A percentile compares a stretch with the other conserved stretches of the same genome.
These are phyloP conservation scores for Saccharomycopsis hybrid DNA, from an alignment of 1,139 yeast species.

Conservation along the genomic window DNA sequence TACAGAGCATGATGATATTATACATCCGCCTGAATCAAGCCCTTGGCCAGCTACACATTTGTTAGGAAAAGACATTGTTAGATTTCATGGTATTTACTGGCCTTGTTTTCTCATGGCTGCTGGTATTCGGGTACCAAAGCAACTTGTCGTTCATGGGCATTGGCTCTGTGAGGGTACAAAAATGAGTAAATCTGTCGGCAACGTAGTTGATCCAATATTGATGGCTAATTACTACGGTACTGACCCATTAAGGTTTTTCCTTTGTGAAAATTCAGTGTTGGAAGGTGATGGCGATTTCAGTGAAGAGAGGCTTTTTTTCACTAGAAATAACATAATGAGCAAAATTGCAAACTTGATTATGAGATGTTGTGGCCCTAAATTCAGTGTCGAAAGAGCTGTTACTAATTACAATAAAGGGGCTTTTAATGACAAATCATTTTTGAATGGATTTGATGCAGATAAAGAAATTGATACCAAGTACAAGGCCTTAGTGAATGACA, in stretches of 20 bases:
- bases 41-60: slow-evolving; percentile 55
- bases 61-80: slow-evolving; percentile 84
- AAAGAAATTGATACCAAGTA: neutral
- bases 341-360: slow-evolving; percentile 77
- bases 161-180: slow-evolving; percentile 88
- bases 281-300: slow-evolving; percentile 76
- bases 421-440: neutral
- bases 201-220: slow-evolving; percentile 87
- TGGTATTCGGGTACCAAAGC: slow-evolving; percentile 58
- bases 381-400: slow-evolving; percentile 47
- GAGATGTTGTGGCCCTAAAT: slow-evolving; percentile 67
- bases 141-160: slow-evolving; percentile 85
- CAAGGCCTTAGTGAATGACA: slow-evolving; percentile 6
- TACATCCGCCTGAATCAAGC: neutral
- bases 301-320: slow-evolving; percentile 46
- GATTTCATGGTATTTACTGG: slow-evolving; percentile 92
- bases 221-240: slow-evolving; percentile 56
- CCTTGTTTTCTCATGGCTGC: slow-evolving; percentile 90
- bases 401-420: slow-evolving; percentile 4
- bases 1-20: neutral
- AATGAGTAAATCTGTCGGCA: slow-evolving; percentile 91
- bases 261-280: slow-evolving; percentile 70
- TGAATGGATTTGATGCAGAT: neutral
- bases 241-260: slow-evolving; percentile 70
- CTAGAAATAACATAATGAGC: slow-evolving; percentile 66